Evolutionary conservation across 169 alveolate species (phyloP), one percentile per base, ranked within the genome.

Genomic region (Theileria orientalis): DNA sequence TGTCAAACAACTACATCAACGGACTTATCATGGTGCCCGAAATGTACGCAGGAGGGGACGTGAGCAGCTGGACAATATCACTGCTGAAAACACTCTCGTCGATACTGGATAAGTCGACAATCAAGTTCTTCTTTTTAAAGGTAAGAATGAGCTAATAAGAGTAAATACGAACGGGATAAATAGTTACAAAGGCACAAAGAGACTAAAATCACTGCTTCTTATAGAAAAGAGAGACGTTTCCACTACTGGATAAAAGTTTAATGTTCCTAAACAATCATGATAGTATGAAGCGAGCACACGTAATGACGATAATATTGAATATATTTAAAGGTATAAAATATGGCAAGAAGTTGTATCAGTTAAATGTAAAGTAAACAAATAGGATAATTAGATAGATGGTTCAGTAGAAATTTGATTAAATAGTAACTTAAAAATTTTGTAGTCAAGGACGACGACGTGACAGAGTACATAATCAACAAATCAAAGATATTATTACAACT

Each of bases 1-100:
- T 82, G 23, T 64, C 82, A 40, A 82, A 82, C 69, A 82, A 82
- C 69, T 72, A 74, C 67, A 13, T 82, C 59, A 74, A 82, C 76
- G 46, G 63, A 30, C 69, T 82, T 30, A 68, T 82, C 37, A 49
- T 79, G 21, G 49, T 41, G 41, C 85, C 67, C 19, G 72, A 74
- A 27, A 51, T 82, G 42, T 74, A 82, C 70, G 37, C 66, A 27
- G 84, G 75, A 40, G 89, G 80, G 30, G 89, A 82, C 54, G 72
- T 82, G 33, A 74, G 84, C 75, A 74, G 82, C 62, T 82, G 89
- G 89, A 60, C 85, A n/a, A 76, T 61, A 0, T 82, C 89, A 16
- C 71, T 82, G 54, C 56, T 82, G 25, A 82, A 82, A 47, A 82
- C 85, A 32, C 23, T 82, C 8, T 61, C 79, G 57, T 66, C 77